Conservation (phyloP, 2,329 filamentous ascomycete genomes). For the Aspergillus sp. region DNA sequence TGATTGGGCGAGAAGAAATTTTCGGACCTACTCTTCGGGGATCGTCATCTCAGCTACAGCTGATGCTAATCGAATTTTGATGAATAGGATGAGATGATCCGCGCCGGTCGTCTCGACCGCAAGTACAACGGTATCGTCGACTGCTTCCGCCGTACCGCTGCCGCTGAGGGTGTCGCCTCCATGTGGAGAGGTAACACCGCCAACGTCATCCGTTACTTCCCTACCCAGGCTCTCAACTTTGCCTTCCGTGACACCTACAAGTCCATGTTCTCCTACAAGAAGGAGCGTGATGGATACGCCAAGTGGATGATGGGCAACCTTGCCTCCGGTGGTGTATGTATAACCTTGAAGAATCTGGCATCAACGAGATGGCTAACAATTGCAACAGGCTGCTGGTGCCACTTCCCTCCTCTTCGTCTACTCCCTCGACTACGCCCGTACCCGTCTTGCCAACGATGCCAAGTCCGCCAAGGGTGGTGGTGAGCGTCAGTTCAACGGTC, state of each 20-base stretch:
- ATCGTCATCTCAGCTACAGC: not conserved
- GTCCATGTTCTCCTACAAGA: slow-evolving; percentile 99
- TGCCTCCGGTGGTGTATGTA: slow-evolving; percentile 96
- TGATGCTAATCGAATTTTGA: not conserved
- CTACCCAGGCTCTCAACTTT: slow-evolving; percentile 99
- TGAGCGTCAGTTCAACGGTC: slow-evolving; percentile 99
- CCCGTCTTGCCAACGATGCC: slow-evolving; percentile 99
- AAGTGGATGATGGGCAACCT: slow-evolving; percentile 99
- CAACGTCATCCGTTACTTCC: slow-evolving; percentile 99
- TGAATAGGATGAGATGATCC: slow-evolving; percentile 97
- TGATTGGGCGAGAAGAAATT: slow-evolving; percentile 10
- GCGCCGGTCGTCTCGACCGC: slow-evolving; percentile 94
- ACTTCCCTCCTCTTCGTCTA: slow-evolving; percentile 99
- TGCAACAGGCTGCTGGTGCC: slow-evolving; percentile 80
- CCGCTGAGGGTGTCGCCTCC: slow-evolving; percentile 87
- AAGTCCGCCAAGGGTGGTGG: slow-evolving; percentile 94
- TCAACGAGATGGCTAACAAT: not conserved
- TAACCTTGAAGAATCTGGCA: not conserved
- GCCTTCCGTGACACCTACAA: slow-evolving; percentile 99
- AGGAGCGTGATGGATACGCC: slow-evolving; percentile 95
- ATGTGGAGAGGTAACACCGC: slow-evolving; percentile 99
- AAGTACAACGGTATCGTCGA: slow-evolving; percentile 92
- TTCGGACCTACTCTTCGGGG: not conserved
- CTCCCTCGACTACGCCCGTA: slow-evolving; percentile 99
- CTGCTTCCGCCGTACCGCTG: slow-evolving; percentile 90